phyloP scores from a whole-genome alignment of 179 eudicot genomes.

The Dionaea muscipula region DNA sequence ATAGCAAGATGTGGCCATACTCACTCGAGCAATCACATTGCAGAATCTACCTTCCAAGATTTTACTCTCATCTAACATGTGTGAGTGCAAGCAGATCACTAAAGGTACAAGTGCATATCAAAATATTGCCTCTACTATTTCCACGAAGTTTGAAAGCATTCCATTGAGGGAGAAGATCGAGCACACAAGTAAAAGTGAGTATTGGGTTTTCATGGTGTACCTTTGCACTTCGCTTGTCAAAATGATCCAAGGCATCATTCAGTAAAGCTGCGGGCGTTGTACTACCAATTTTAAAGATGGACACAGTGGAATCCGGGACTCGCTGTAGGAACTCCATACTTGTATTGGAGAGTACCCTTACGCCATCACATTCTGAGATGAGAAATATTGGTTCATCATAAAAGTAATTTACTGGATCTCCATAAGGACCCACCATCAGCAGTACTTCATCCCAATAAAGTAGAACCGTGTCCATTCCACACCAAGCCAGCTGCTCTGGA shows the following conservation, averaged over 20 bases:
- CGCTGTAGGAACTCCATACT: conserved; percentile 91
- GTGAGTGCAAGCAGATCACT: too few species aligned
- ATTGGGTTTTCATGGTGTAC: conserved; percentile 21
- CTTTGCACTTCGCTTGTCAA: conserved; percentile 92
- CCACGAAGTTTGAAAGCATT: too few species aligned
- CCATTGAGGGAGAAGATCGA: too few species aligned
- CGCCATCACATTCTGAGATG: conserved; percentile 95
- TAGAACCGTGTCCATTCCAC: conserved; percentile 91
- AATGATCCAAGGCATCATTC: conserved; percentile 94
- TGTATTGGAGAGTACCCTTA: conserved; percentile 74
- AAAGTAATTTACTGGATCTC: conserved; percentile 71
- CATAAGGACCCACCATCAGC: conserved; percentile 95
- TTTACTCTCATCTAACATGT: too few species aligned
- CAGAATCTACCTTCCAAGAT: too few species aligned
- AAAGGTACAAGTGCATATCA: too few species aligned
- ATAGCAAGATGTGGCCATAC: too few species aligned
- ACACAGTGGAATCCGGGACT: conserved; percentile 92
- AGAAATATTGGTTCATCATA: conserved; percentile 84
- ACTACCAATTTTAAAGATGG: conserved; percentile 91
- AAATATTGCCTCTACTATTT: too few species aligned
- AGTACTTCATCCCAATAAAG: conserved; percentile 92
- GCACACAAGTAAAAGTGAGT: too few species aligned
- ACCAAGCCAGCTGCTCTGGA: conserved; percentile 98
- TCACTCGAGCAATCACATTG: too few species aligned
- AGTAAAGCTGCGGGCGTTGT: conserved; percentile 88